Percentiles rank a stretch among this genome's conserved stretches.
phyloP scores from a whole-genome alignment of 495 filamentous ascomycete genomes.

The Penicillium roqueforti region DNA sequence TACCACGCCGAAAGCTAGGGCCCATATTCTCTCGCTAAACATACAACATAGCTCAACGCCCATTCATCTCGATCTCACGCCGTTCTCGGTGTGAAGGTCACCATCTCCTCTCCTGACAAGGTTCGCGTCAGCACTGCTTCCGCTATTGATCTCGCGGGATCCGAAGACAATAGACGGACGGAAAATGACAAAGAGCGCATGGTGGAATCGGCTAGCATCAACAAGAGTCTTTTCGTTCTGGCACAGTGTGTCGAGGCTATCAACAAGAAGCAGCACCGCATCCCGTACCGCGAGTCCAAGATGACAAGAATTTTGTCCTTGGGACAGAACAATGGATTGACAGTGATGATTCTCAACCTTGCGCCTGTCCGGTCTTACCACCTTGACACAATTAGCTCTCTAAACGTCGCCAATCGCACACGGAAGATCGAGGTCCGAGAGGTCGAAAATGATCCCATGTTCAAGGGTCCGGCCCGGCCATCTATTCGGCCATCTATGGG shows the following conservation, averaged over 20 bases:
- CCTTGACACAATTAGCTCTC: slow-evolving; percentile 84
- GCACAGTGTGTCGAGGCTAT: slow-evolving; percentile 97
- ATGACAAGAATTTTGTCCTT: slow-evolving; percentile 94
- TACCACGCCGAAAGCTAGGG: neutral
- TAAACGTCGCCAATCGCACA: slow-evolving; percentile 92
- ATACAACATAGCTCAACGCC: slow-evolving; percentile 64
- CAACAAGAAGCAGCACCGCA: slow-evolving; percentile 68
- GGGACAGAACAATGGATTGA: slow-evolving; percentile 93
- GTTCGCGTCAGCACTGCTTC: slow-evolving; percentile 77
- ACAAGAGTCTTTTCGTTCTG: slow-evolving; percentile 93
- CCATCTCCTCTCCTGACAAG: slow-evolving; percentile 65
- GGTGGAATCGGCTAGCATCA: slow-evolving; percentile 96
- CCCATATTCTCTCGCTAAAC: neutral
- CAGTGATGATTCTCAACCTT: slow-evolving; percentile 94
- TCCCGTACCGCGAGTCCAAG: slow-evolving; percentile 92
- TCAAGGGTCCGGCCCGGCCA: slow-evolving; percentile 62
- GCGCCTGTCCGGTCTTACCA: slow-evolving; percentile 85
- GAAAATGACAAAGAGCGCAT: slow-evolving; percentile 92
- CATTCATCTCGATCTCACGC: slow-evolving; percentile 92
- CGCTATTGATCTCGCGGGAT: slow-evolving; percentile 94
- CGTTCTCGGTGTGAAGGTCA: slow-evolving; percentile 84
- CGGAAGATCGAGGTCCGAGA: slow-evolving; percentile 96
- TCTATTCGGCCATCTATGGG: slow-evolving; percentile 41
- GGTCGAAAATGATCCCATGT: slow-evolving; percentile 87
- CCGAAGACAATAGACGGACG: slow-evolving; percentile 91